A percentile compares a stretch with the other conserved stretches of the same genome.
These are phyloP conservation scores for Lentinula sp. DNA, from an alignment of 768 basidiomycete species.

Conservation along the genomic window DNA sequence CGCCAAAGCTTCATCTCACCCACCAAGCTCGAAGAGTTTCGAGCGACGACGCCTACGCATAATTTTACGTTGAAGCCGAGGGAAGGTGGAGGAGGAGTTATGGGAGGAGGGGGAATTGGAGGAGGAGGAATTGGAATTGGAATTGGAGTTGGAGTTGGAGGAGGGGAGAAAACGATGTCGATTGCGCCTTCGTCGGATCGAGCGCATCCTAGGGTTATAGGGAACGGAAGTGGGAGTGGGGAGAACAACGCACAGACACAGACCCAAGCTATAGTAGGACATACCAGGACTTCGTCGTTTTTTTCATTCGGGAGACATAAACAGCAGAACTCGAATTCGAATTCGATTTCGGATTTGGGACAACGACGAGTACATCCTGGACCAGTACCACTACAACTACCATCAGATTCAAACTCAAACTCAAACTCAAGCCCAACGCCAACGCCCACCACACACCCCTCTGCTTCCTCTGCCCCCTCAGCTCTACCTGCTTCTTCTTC, in stretches of 20 bases:
- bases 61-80: conserved; percentile 5
- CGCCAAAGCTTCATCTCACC: conserved; percentile 30
- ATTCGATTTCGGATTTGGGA: not conserved
- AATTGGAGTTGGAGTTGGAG: too few species aligned
- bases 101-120: not conserved
- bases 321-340: not conserved
- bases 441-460: not conserved
- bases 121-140: not conserved
- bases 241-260: not conserved
- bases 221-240: not conserved
- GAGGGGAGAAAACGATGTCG: too few species aligned
- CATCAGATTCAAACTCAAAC: too few species aligned
- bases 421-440: not conserved
- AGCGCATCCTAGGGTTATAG: too few species aligned
- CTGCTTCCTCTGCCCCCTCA: conserved; percentile 3
- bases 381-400: too few species aligned
- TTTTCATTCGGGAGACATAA: conserved; percentile 43
- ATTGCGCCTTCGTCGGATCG: too few species aligned
- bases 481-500: conserved; percentile 11
- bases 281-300: conserved; percentile 53
- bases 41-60: conserved; percentile 13
- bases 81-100: not conserved
- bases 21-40: conserved; percentile 24
- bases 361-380: too few species aligned
- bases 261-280: not conserved